phyloP scores from a whole-genome alignment of 208 protist genomes.

The Acanthamoeba triangularis region DNA sequence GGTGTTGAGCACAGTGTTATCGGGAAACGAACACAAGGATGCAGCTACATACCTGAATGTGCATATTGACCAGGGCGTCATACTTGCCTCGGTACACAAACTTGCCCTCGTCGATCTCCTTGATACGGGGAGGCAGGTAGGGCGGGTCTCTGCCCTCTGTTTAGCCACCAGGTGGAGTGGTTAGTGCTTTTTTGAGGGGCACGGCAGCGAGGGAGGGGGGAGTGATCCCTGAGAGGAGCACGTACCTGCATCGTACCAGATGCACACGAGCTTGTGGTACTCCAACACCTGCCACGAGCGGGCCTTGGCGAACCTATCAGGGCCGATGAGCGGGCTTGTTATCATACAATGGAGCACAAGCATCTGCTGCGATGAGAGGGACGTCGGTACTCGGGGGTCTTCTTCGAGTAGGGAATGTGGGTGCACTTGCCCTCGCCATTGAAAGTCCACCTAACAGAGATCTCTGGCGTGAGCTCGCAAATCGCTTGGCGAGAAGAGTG shows the following conservation, averaged over 20 bases:
- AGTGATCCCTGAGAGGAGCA: background rate
- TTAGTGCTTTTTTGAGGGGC: background rate
- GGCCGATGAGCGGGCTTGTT: background rate
- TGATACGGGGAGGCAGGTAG: background rate
- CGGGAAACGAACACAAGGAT: background rate
- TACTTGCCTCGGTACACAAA: conserved; percentile 65
- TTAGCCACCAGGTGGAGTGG: background rate
- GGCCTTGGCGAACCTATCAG: background rate
- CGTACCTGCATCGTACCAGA: conserved; percentile 20
- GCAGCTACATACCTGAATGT: background rate
- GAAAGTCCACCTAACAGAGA: conserved; percentile 1
- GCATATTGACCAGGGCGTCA: conserved; percentile 4
- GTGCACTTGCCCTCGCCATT: conserved; percentile 14
- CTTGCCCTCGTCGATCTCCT: conserved; percentile 69
- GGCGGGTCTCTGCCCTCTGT: conserved; percentile 16
- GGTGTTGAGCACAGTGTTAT: too few relatives aligned
- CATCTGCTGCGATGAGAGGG: background rate
- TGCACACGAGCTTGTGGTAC: conserved; percentile 20
- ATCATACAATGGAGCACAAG: background rate
- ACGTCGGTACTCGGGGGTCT: background rate
- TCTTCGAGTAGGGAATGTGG: background rate
- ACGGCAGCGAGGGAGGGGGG: background rate
- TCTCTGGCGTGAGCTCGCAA: background rate
- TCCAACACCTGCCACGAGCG: conserved; percentile 29
- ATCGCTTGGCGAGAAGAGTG: too few relatives aligned